Evolutionary conservation across 495 filamentous ascomycete genomes (phyloP).

Genomic region (Penicillium paradoxum): DNA sequence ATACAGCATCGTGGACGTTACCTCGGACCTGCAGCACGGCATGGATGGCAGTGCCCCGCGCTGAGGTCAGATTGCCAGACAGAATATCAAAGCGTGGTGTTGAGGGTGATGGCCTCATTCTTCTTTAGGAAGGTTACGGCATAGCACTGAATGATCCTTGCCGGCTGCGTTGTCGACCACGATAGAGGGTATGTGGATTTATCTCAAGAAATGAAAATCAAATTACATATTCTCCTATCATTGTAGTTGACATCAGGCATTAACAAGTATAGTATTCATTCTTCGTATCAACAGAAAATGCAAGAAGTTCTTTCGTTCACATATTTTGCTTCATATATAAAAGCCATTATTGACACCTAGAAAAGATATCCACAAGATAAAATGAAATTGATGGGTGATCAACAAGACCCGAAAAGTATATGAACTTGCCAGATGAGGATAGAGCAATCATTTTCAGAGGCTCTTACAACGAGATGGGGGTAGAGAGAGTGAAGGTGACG

Average conservation of each 20-base stretch:
- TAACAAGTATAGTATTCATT: not conserved
- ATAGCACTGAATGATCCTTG: too few species aligned
- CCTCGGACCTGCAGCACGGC: not conserved
- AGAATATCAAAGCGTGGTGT: not conserved
- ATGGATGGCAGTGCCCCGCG: not conserved
- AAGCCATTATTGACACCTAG: slow-evolving; percentile 4
- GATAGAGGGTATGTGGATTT: too few species aligned
- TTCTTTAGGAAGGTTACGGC: not conserved
- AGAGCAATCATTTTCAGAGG: not conserved
- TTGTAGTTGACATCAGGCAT: too few species aligned
- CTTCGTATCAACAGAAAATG: slow-evolving; percentile 2
- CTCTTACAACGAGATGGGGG: slow-evolving; percentile 38
- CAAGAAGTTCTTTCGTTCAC: not conserved
- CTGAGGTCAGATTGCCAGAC: not conserved
- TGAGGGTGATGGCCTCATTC: too few species aligned
- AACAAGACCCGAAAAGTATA: not conserved
- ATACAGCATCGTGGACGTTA: not conserved
- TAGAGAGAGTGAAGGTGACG: slow-evolving; percentile 46
- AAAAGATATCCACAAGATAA: slow-evolving; percentile 3
- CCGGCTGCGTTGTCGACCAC: too few species aligned
- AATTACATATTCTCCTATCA: too few species aligned
- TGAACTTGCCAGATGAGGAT: not conserved
- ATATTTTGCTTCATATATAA: slow-evolving; percentile 2
- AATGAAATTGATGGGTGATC: not conserved
- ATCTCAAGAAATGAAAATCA: too few species aligned